phyloP scores from a whole-genome alignment of 495 filamentous ascomycete species.

The Cladorrhinum samala region DNA sequence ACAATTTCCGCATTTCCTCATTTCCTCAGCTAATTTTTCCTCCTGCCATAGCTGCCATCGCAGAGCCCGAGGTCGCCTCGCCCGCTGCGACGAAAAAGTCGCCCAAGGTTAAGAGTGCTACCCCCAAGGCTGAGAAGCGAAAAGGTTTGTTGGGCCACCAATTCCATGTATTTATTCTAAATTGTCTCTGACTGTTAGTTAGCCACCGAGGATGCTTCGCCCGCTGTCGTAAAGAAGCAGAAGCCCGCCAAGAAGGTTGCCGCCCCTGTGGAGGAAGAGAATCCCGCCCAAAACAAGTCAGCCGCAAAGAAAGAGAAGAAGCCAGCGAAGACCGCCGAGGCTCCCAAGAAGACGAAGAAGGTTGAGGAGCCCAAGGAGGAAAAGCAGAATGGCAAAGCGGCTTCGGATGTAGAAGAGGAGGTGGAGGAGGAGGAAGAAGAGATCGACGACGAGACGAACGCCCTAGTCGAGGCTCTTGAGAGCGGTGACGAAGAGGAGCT shows the following conservation, averaged over 20 bases:
- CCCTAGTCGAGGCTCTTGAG: conserved; percentile 71
- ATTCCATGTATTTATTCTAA: not conserved
- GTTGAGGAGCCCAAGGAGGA: conserved; percentile 26
- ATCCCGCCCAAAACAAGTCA: conserved; percentile 14
- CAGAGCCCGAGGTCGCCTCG: conserved; percentile 36
- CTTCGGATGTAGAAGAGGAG: conserved; percentile 20
- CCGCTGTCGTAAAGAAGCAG: conserved; percentile 36
- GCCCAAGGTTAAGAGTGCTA: conserved; percentile 39
- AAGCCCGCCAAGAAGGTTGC: conserved; percentile 26
- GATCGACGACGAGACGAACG: conserved; percentile 39
- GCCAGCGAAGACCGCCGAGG: not conserved
- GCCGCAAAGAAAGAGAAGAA: conserved; percentile 9
- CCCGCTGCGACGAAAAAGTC: conserved; percentile 51
- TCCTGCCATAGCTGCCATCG: conserved; percentile 29
- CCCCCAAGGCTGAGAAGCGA: conserved; percentile 41
- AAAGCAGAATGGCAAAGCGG: conserved; percentile 18
- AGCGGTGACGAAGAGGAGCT: conserved; percentile 60
- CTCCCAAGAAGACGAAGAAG: conserved; percentile 24
- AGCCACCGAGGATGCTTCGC: conserved; percentile 40
- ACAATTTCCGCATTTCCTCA: not conserved
- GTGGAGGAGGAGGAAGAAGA: conserved; percentile 34
- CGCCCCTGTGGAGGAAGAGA: conserved; percentile 15
- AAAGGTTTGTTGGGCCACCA: conserved; percentile 35
- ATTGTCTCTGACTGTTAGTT: not conserved
- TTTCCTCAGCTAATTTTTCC: conserved; percentile 21